Evolutionary conservation across 139 green algal species (phyloP), one percentile per base, ranked within the genome.

Genomic region (Picocystis salinarum): DNA sequence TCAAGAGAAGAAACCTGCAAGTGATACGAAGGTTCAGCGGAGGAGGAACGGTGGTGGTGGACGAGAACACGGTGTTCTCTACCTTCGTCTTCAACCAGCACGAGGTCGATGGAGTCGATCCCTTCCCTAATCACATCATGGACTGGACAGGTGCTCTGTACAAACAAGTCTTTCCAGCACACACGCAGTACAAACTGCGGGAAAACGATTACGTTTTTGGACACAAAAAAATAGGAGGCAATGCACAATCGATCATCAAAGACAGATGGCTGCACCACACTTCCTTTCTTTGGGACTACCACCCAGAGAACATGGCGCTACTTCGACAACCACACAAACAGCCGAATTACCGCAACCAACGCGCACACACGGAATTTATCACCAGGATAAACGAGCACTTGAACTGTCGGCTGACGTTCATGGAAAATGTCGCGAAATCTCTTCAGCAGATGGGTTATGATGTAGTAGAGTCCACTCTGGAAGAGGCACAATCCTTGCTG

Each of bases 1-100:
- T 73, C 2, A 28, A 37, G 31, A 37, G 31, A 15, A 15, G 13
- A 15, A 15, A 15, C 13, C 13, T 37, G 31, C 31, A 37, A 15
- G 31, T 37, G 31, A 15, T 37, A 15, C 31, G 31, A 13, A 37
- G 31, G 31, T 37, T 37, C 31, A 37, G 31, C 31, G 31, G 31
- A 1, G 87, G 87, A 2, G 87, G 87, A n/a, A 96, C 87, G 28
- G 88, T 98, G 4, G 70, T 96, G 1, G 74, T 93, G 9, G 88
- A 96, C 44, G 2, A 45, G 0, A 54, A 85, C 62, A 93, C 88
- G 2, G 30, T 93, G 3, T 69, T 92, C 15, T 50, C 58, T 0
- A 75, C 68, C 0, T 56, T 79, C 4, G 45, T 80, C 6, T 59
- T 75, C 23, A 30, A 56, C 26, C 12, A 45, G 19, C 11, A 47